These are phyloP conservation scores for Clarireedia homoeocarpa DNA, from an alignment of 2,329 filamentous ascomycete species.

Conservation along the genomic window DNA sequence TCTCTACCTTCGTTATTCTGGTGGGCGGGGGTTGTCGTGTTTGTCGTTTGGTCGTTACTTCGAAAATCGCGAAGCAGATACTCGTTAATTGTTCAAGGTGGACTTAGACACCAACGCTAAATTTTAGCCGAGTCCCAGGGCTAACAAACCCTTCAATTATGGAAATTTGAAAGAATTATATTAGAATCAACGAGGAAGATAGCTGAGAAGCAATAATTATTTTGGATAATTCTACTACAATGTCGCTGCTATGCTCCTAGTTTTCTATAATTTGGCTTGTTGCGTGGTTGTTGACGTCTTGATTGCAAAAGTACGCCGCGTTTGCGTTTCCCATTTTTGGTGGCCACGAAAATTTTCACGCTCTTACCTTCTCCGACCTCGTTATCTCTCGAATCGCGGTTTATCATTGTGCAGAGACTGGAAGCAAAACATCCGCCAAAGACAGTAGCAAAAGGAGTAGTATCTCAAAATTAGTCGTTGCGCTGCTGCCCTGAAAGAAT, in stretches of 20 bases:
- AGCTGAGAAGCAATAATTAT: not conserved
- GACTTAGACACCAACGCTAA: constrained; percentile 5
- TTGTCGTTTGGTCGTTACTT: constrained; percentile 23
- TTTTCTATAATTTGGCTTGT: not conserved
- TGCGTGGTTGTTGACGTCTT: no score
- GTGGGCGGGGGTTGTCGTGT: constrained; percentile 25
- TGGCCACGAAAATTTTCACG: no score
- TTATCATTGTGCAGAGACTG: no score
- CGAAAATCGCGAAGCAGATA: constrained; percentile 8
- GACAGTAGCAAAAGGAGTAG: no score
- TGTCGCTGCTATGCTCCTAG: not conserved
- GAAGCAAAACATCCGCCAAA: no score
- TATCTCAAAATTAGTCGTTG: no score
- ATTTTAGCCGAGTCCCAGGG: constrained; percentile 19
- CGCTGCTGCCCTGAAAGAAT: no score
- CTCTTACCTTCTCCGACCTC: no score
- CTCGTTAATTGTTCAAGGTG: not conserved
- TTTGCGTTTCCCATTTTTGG: no score
- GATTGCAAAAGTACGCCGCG: no score
- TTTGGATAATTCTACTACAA: not conserved
- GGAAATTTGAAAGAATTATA: constrained; percentile 9
- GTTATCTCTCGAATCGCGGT: no score
- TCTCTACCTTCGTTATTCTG: constrained; percentile 32
- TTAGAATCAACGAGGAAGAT: not conserved
- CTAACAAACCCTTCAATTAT: constrained; percentile 15